Base-by-base conservation (phyloP, 805 yeast genomes). In the Candida chauliodis region DNA sequence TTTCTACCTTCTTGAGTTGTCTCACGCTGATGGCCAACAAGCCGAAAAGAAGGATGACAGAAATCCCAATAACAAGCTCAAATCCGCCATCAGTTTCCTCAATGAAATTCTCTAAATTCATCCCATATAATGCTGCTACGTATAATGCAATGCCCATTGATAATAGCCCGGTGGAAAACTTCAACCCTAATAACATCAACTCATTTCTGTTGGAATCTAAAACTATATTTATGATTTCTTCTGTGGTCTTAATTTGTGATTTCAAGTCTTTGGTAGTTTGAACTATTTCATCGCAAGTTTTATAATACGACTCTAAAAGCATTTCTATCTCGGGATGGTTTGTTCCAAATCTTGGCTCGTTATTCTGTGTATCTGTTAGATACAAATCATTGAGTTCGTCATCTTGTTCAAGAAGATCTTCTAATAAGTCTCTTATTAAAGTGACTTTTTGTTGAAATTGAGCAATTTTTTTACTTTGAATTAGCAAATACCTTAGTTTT, bases 161-260 rank as follows among this genome's bases (percentile, higher is more conserved):
- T 24, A 93, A 64, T 40, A 95, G 71, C 0, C 95, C 93, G 18
- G 88, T 79, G 36, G 93, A 81, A 56, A 88, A 87, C 49, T 84
- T 74, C 40, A 93, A 68, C 3, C 95, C 95, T 27, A 93, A 66
- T 20, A 89, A 58, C 96, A 93, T 89, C 43, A 93, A 70, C 48
- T 91, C 88, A 59, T 93, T 93, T 59, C 99, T 76, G 59, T 93
- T 91, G 1, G 97, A 84, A 56, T 93, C 99, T 42, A 93, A 64
- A 17, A 93, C 84, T 47, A 93, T 90, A 52, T 89, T 89, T 43
- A 90, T 89, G 51, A 93, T 89, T 58, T 93, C 99, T 58, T 93
- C 98, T 0, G 97, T 90, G 15, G 95, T 86, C 46, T 78, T 78
- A 38, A 93, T 91, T 56, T 91, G 90, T n/a, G 84, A 75, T 22